A percentile compares a stretch with the other conserved stretches of the same genome.
Conservation (phyloP, 108 stramenopile species). For the Fragilariopsis cylindrus region DNA sequence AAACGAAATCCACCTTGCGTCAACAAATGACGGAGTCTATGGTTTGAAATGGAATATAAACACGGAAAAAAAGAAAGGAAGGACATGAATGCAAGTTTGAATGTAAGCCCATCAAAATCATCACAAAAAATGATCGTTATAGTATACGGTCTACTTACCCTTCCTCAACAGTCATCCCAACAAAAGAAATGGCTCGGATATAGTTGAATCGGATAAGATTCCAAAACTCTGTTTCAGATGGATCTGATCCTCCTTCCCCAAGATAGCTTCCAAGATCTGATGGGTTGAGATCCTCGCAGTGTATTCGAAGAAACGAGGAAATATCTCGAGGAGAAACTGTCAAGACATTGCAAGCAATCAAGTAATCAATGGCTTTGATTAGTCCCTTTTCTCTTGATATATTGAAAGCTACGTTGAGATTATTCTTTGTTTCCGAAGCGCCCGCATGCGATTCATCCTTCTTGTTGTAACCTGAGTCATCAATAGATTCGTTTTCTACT, state of each 20-base stretch:
- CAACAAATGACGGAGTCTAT: slow-evolving; percentile 81
- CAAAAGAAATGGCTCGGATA: slow-evolving; percentile 90
- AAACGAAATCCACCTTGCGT: slow-evolving; percentile 92
- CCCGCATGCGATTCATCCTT: not conserved
- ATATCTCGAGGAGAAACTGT: slow-evolving; percentile 90
- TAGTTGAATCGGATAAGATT: slow-evolving; percentile 87
- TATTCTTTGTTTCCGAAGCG: slow-evolving; percentile 18
- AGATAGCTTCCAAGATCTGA: slow-evolving; percentile 89
- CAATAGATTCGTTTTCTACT: not conserved
- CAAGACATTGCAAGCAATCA: slow-evolving; percentile 88
- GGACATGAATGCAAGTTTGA: not conserved
- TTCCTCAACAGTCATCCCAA: slow-evolving; percentile 92
- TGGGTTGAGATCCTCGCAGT: slow-evolving; percentile 79
- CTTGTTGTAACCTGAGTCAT: not conserved
- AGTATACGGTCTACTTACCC: slow-evolving; percentile 45
- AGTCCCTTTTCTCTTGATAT: slow-evolving; percentile 82
- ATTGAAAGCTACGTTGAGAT: slow-evolving; percentile 63
- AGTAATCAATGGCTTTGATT: slow-evolving; percentile 91
- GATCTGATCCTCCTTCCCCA: slow-evolving; percentile 77
- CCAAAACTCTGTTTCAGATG: slow-evolving; percentile 82
- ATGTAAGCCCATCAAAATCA: not conserved
- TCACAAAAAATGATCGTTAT: too few species aligned
- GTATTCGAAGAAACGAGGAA: slow-evolving; percentile 84
- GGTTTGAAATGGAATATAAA: not conserved
- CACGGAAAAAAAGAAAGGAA: not conserved